Conservation (phyloP, 352 stramenopile species). For the Globisporangium alternatum region DNA sequence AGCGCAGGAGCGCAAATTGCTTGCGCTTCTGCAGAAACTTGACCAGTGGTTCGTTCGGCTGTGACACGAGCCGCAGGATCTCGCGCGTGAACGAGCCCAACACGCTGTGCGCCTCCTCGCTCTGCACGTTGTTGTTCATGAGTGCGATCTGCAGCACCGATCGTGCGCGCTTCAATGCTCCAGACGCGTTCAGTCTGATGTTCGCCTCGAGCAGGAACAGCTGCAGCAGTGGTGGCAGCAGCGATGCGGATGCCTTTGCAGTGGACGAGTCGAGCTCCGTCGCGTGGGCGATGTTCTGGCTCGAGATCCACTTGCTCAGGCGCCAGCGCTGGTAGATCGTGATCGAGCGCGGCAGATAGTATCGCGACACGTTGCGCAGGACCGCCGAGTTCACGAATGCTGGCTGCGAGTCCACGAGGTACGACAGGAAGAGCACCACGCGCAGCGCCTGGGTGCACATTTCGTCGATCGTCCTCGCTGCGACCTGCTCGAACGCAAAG, state of each 20-base stretch:
- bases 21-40: constrained; percentile 64
- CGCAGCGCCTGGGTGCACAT: constrained; percentile 62
- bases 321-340: constrained; percentile 69
- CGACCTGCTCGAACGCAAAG: constrained; percentile 62
- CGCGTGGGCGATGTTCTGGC: constrained; percentile 49
- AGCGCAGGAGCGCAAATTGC: constrained; percentile 60
- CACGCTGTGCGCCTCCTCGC: constrained; percentile 53
- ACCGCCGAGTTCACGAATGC: constrained; percentile 44
- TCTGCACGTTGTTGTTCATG: constrained; percentile 38
- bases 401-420: constrained; percentile 54
- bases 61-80: constrained; percentile 50
- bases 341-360: constrained; percentile 57
- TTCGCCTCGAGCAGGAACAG: constrained; percentile 66
- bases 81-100: constrained; percentile 54
- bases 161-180: constrained; percentile 48
- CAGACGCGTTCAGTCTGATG: constrained; percentile 40
- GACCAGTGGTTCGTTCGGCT: constrained; percentile 53
- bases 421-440: constrained; percentile 62
- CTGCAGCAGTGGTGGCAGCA: constrained; percentile 60
- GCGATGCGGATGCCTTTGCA: constrained; percentile 41
- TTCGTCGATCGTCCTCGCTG: constrained; percentile 53
- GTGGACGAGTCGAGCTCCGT: constrained; percentile 39
- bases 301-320: constrained; percentile 61
- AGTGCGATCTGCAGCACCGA: constrained; percentile 37
- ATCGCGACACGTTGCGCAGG: constrained; percentile 38